A percentile compares a stretch with the other conserved stretches of the same genome.
These are phyloP conservation scores for Penicillium sp. DNA, from an alignment of 2,329 filamentous ascomycete genomes.

Conservation along the genomic window DNA sequence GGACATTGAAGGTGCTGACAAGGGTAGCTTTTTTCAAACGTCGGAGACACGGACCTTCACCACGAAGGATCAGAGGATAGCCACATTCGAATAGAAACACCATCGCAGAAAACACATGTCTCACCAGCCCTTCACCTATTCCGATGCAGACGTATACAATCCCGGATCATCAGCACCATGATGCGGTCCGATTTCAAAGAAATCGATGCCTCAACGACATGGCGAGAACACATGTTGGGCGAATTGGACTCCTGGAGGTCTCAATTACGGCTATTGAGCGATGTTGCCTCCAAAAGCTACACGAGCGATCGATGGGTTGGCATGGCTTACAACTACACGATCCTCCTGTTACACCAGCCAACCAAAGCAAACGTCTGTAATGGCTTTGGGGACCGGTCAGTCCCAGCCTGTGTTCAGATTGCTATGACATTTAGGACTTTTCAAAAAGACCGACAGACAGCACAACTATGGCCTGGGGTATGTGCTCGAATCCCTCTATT, in stretches of 20 bases:
- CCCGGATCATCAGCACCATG: slow-evolving; percentile 17
- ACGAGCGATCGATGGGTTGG: slow-evolving; percentile 19
- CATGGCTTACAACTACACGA: slow-evolving; percentile 21
- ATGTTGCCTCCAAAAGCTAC: slow-evolving; percentile 15
- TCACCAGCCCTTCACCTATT: slow-evolving; percentile 18
- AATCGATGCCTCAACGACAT: slow-evolving; percentile 9
- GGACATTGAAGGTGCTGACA: not conserved
- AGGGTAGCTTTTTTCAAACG: slow-evolving; percentile 17
- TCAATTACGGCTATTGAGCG: slow-evolving; percentile 13
- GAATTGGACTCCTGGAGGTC: slow-evolving; percentile 17
- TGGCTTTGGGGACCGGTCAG: slow-evolving; percentile 11
- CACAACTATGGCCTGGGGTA: slow-evolving; percentile 21
- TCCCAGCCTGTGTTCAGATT: slow-evolving; percentile 14
- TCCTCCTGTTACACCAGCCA: slow-evolving; percentile 17
- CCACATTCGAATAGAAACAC: not conserved
- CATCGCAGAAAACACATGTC: slow-evolving; percentile 16
- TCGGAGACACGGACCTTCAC: slow-evolving; percentile 12
- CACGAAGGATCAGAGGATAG: not conserved
- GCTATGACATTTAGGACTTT: slow-evolving; percentile 18
- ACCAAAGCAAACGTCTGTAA: slow-evolving; percentile 12
- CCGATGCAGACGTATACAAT: slow-evolving; percentile 19
- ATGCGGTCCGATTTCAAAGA: slow-evolving; percentile 15
- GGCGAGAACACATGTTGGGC: slow-evolving; percentile 17
- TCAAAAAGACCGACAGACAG: slow-evolving; percentile 19
- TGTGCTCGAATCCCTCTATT: not conserved